phyloP scores from a whole-genome alignment of 441 rosid genomes.

The Eutrema salsugineum region DNA sequence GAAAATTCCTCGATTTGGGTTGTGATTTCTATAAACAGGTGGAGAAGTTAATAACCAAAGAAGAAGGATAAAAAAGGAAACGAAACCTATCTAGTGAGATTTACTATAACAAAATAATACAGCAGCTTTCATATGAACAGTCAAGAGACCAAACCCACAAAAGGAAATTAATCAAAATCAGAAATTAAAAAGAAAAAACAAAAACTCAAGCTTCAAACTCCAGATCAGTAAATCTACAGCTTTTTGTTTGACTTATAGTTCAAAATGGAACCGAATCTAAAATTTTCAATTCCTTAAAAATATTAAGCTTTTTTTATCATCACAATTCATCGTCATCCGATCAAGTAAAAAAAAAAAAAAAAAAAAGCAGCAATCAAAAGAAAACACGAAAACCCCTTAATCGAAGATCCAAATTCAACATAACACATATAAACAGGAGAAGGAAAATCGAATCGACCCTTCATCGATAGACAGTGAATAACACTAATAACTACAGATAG shows the following conservation, averaged over 20 bases:
- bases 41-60: not conserved
- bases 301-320: not conserved
- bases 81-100: slow-evolving; percentile 12
- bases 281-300: not conserved
- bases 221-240: slow-evolving; percentile 24
- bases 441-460: not conserved
- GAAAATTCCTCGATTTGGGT: not conserved
- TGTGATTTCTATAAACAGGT: slow-evolving; percentile 10
- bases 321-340: not conserved
- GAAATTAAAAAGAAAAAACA: not conserved
- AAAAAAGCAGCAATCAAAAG: not conserved
- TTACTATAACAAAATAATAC: slow-evolving; percentile 14
- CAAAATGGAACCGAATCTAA: not conserved
- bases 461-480: slow-evolving; percentile 1
- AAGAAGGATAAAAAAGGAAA: slow-evolving; percentile 2
- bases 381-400: slow-evolving; percentile 1
- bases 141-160: slow-evolving; percentile 4
- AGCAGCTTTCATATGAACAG: not conserved
- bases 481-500: not conserved
- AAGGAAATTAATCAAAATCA: not conserved
- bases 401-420: slow-evolving; percentile 17
- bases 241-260: not conserved
- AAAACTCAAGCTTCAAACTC: not conserved
- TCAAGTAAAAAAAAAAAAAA: not conserved
- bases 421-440: not conserved